phyloP scores from a whole-genome alignment of 2,329 filamentous ascomycete species.

The Verticillium alfalfae region DNA sequence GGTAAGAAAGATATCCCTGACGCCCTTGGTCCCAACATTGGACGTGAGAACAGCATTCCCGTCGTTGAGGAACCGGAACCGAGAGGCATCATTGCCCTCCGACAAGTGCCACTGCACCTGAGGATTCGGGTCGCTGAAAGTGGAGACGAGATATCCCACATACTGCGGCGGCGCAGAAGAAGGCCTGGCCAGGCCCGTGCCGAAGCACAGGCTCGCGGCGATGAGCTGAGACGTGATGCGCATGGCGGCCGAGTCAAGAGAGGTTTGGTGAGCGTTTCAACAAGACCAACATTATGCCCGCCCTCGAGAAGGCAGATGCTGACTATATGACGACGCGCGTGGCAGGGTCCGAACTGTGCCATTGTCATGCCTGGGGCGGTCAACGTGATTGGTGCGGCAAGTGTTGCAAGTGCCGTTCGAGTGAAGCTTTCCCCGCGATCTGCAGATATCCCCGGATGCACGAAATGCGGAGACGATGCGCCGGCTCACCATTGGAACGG shows the following conservation, averaged over 20 bases:
- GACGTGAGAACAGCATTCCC: slow-evolving; percentile 24
- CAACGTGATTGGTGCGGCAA: not conserved
- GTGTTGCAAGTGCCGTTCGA: not conserved
- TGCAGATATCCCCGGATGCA: not conserved
- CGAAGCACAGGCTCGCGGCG: not conserved
- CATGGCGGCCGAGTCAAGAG: not conserved
- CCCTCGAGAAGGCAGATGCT: not conserved
- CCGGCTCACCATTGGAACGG: not conserved
- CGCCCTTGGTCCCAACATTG: slow-evolving; percentile 25
- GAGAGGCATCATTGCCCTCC: slow-evolving; percentile 21
- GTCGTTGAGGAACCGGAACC: slow-evolving; percentile 23
- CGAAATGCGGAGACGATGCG: not conserved
- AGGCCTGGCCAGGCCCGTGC: not conserved
- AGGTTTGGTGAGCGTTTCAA: not conserved
- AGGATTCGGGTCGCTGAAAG: slow-evolving; percentile 24
- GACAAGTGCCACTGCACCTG: slow-evolving; percentile 26
- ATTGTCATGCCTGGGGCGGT: not conserved
- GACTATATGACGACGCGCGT: not conserved
- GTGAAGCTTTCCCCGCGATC: not conserved
- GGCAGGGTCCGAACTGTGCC: not conserved
- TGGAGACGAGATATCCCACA: slow-evolving; percentile 28
- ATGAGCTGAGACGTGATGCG: not conserved
- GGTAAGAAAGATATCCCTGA: slow-evolving; percentile 25
- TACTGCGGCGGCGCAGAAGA: slow-evolving; percentile 11
- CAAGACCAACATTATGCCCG: not conserved